Percentiles rank a stretch among this genome's conserved stretches.
phyloP scores from a whole-genome alignment of 768 basidiomycete genomes.

The Hygrocybe coccinea region DNA sequence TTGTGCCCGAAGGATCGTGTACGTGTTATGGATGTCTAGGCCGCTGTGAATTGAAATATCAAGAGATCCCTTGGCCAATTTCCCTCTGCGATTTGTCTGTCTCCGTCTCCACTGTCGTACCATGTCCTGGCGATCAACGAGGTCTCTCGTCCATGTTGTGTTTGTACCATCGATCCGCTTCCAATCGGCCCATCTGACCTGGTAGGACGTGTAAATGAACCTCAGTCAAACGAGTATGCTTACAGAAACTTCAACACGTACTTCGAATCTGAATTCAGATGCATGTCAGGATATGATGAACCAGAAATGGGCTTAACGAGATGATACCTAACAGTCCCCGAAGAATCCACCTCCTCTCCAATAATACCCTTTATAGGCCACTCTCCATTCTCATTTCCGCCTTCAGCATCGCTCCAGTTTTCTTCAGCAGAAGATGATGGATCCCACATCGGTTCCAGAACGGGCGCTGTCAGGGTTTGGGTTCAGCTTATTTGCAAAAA shows the following conservation, averaged over 20 bases:
- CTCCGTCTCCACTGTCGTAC: conserved; percentile 31
- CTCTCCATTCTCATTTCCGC: conserved; percentile 22
- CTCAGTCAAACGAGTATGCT: too few species aligned
- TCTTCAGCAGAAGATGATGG: conserved; percentile 5
- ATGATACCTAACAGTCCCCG: conserved; percentile 29
- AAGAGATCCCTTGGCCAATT: conserved; percentile 26
- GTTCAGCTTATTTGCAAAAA: too few species aligned
- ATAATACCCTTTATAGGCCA: conserved; percentile 33
- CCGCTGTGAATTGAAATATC: conserved; percentile 39
- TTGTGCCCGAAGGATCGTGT: conserved; percentile 41
- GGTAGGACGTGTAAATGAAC: neutral
- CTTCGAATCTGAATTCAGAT: conserved; percentile 28
- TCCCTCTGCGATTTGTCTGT: conserved; percentile 28
- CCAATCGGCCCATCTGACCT: conserved; percentile 56
- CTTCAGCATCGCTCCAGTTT: conserved; percentile 19
- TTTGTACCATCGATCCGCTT: conserved; percentile 46
- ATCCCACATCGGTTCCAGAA: conserved; percentile 1
- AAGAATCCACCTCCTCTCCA: conserved; percentile 37
- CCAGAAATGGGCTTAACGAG: conserved; percentile 1
- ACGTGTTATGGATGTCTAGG: conserved; percentile 40
- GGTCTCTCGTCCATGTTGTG: conserved; percentile 46
- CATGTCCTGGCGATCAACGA: conserved; percentile 15
- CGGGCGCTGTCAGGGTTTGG: too few species aligned
- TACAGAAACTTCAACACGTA: too few species aligned
- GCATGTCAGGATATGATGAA: too few species aligned